Evolutionary conservation across 1,284 basidiomycete genomes (phyloP).

Genomic region (Jaminaea rosea): DNA sequence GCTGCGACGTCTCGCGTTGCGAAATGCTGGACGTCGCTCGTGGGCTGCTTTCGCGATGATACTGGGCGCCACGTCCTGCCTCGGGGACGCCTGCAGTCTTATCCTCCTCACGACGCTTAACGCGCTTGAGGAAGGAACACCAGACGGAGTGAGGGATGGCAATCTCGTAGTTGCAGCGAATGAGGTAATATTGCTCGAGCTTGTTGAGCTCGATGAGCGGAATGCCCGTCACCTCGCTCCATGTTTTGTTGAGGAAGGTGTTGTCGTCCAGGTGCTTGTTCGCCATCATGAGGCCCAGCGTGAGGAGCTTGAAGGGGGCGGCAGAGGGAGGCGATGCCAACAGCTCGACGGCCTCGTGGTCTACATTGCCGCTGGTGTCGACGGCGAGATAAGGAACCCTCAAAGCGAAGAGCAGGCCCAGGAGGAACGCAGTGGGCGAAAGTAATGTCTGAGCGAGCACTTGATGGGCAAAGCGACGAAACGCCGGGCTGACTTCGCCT

Average conservation of each 20-base stretch:
- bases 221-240: conserved; percentile 46
- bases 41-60: background rate
- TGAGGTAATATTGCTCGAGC: conserved; percentile 42
- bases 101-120: conserved; percentile 24
- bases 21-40: conserved; percentile 7
- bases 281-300: conserved; percentile 43
- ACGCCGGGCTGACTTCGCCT: conserved; percentile 37
- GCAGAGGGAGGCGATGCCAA: conserved; percentile 40
- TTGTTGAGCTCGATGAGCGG: conserved; percentile 40
- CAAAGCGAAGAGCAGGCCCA: conserved; percentile 37
- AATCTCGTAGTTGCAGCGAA: conserved; percentile 38
- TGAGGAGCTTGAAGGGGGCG: conserved; percentile 43
- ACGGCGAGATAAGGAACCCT: conserved; percentile 25
- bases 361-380: conserved; percentile 18
- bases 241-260: conserved; percentile 46
- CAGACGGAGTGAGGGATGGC: conserved; percentile 36
- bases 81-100: background rate
- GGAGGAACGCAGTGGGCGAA: conserved; percentile 37
- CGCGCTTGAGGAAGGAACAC: conserved; percentile 28
- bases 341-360: conserved; percentile 30
- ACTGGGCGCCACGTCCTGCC: background rate
- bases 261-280: conserved; percentile 47
- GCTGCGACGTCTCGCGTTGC: conserved; percentile 22
- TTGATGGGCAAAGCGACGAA: conserved; percentile 41
- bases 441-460: conserved; percentile 42